phyloP scores from a whole-genome alignment of 805 yeast species.

The Lipomyces yamadae region DNA sequence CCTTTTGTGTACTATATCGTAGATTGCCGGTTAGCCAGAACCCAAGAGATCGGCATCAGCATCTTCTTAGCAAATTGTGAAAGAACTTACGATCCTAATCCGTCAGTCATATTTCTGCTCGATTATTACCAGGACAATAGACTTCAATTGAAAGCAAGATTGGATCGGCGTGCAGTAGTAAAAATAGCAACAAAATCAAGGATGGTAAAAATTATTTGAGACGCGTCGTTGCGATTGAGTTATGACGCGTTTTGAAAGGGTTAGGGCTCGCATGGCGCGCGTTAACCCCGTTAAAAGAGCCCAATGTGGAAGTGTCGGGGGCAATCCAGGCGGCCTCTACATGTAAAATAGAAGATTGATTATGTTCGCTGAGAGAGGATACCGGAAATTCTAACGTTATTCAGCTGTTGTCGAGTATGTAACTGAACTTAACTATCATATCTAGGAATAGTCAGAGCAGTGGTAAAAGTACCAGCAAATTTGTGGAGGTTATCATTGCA shows the following conservation, averaged over 20 bases:
- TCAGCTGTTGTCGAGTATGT: no score
- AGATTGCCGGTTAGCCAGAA: neutral
- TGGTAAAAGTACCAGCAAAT: no score
- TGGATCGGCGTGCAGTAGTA: neutral
- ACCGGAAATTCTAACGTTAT: no score
- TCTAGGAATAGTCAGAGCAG: no score
- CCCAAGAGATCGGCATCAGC: no score
- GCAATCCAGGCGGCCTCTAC: no score
- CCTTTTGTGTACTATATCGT: conserved; percentile 9
- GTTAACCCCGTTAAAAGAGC: no score
- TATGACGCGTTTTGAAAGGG: neutral
- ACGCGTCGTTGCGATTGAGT: neutral
- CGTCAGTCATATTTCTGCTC: neutral
- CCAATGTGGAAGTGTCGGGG: no score
- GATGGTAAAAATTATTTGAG: neutral
- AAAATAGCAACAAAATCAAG: neutral
- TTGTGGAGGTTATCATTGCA: no score
- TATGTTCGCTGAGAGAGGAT: no score
- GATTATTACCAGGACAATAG: neutral
- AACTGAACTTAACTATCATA: no score
- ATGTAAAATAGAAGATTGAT: no score
- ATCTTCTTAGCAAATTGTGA: neutral
- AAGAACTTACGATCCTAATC: neutral
- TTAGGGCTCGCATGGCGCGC: neutral
- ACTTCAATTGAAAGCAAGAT: neutral